Base-by-base conservation (phyloP, 208 protist genomes). In the Wallacemonas sp. region DNA sequence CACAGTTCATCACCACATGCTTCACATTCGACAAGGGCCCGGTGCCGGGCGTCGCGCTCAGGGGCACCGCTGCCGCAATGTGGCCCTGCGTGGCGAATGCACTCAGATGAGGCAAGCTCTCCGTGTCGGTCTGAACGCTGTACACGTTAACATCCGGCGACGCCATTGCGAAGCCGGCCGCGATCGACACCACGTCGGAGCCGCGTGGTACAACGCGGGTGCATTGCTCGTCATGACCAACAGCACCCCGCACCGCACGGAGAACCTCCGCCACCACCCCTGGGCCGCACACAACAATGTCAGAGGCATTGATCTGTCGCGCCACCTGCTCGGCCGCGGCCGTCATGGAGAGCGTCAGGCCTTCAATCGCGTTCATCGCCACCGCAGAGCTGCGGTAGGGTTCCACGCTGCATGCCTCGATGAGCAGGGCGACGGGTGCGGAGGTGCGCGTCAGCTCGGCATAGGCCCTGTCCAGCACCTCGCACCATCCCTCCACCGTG, bases 1-100 rank as follows among this genome's bases (percentile, higher is more conserved):
- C 93, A 67, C 94, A 91, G 73, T 94, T 97, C 1, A 97, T 59
- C 5, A 97, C 73, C 21, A 97, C 66, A 70, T 97, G 90, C 62
- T 88, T 90, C 36, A 88, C 68, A 61, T 97, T 97, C 11, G 64
- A 53, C 55, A 92, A 70, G 54, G 75, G 70, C 12, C 68, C 72
- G 1, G 39, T 42, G 14, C 70, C 22, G 12, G 15, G 5, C 22
- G 46, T 31, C 46, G 51, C 66, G 1, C 54, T 70, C 22, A 28
- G 44, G 31, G 63, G 42, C 36, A 66, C 36, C 34, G 75, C 63
- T 14, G 66, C 19, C 6, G 79, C 72, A 17, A 39, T 2, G 9
- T 34, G 51, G 12, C 30, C 51, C 85, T 68, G 30, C 46, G 58
- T 82, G 22, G 88, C 80, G 39, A 92, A 63, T 14, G 70, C 73